Conservation (phyloP, 2,329 filamentous ascomycete genomes). For the Penicillium brasilianum region DNA sequence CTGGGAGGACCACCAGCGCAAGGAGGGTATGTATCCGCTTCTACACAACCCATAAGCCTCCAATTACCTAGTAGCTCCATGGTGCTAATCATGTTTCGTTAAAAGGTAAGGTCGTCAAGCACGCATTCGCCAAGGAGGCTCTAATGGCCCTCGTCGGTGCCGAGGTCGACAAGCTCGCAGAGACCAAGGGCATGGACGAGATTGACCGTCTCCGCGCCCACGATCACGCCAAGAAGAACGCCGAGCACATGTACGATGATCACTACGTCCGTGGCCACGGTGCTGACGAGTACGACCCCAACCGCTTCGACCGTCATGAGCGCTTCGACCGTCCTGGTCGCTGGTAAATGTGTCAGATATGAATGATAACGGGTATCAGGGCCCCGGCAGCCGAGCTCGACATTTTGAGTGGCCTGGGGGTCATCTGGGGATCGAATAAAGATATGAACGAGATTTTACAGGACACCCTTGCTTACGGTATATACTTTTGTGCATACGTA, state of each 20-base stretch:
- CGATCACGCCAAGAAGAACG: conserved; percentile 63
- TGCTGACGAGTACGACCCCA: conserved; percentile 60
- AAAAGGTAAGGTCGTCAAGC: conserved; percentile 71
- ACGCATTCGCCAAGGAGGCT: conserved; percentile 78
- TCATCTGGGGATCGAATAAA: conserved; percentile 4
- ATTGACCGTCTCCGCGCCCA: conserved; percentile 64
- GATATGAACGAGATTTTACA: conserved; percentile 15
- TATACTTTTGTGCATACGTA: conserved; percentile 8
- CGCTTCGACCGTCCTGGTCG: conserved; percentile 33
- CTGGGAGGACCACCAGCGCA: conserved; percentile 76
- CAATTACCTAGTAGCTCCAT: background rate
- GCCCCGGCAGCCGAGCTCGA: background rate
- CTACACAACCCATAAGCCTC: background rate
- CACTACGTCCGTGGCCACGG: conserved; percentile 59
- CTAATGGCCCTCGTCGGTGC: conserved; percentile 73
- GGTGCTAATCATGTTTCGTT: background rate
- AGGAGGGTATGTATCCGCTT: conserved; percentile 60
- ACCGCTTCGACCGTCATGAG: conserved; percentile 40
- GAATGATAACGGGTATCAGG: background rate
- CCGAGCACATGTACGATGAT: conserved; percentile 64
- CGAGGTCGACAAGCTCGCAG: conserved; percentile 76
- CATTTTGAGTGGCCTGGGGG: background rate
- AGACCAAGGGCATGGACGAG: conserved; percentile 70
- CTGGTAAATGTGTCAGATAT: conserved; percentile 26
- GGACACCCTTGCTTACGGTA: conserved; percentile 10